phyloP scores from a whole-genome alignment of 1,284 basidiomycete species.

The Ceratobasidium sp. region DNA sequence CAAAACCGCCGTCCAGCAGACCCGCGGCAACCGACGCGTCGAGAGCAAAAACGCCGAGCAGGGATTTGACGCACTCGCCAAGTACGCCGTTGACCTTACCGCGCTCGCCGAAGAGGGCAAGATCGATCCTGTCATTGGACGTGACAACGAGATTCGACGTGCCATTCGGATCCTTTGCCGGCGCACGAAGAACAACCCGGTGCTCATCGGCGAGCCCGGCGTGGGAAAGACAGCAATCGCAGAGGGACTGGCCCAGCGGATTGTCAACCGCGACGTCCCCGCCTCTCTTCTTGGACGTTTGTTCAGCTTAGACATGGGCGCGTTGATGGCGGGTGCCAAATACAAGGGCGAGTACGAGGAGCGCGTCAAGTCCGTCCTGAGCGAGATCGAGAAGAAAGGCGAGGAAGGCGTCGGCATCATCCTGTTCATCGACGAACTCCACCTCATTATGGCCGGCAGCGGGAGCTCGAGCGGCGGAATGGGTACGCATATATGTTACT shows the following conservation, averaged over 20 bases:
- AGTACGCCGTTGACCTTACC: conserved; percentile 82
- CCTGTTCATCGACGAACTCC: conserved; percentile 94
- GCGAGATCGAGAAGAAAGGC: conserved; percentile 90
- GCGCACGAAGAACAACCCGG: conserved; percentile 90
- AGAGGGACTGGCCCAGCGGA: conserved; percentile 95
- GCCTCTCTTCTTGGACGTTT: conserved; percentile 83
- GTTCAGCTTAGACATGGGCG: conserved; percentile 56
- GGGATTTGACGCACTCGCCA: conserved; percentile 84
- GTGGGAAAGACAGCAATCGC: conserved; percentile 94
- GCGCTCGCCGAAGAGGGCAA: conserved; percentile 88
- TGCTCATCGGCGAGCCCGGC: conserved; percentile 92
- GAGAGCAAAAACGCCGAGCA: conserved; percentile 83
- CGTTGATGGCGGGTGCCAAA: conserved; percentile 68
- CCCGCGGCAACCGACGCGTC: conserved; percentile 80
- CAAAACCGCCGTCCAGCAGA: conserved; percentile 80
- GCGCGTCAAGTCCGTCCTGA: conserved; percentile 89
- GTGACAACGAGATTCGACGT: conserved; percentile 84
- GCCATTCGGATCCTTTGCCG: conserved; percentile 79
- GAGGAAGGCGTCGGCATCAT: conserved; percentile 86
- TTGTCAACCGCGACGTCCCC: conserved; percentile 93
- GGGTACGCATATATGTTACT: conserved; percentile 53
- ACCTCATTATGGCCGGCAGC: conserved; percentile 88
- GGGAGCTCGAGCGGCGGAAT: conserved; percentile 78
- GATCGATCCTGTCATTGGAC: conserved; percentile 91
- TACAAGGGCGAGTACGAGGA: conserved; percentile 99